Evolutionary conservation across 441 rosid species (phyloP), one percentile per base, ranked within the genome.

Genomic region (Eugenia klotzschiana): DNA sequence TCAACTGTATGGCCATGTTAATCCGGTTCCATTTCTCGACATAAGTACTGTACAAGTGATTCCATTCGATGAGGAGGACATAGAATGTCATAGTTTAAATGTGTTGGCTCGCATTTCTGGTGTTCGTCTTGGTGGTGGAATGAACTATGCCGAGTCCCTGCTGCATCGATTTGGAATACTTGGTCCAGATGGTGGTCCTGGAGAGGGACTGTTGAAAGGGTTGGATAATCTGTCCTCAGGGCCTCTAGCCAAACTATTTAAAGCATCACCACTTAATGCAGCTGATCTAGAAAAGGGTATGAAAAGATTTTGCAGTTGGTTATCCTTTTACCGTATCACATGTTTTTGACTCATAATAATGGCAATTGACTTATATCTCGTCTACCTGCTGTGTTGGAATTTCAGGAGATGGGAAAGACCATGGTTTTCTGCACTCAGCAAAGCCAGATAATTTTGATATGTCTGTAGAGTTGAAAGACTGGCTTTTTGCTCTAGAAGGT

Each of bases 401-500:
- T 86, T 85, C 86, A 41, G 94, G 87, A 84, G 88, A 87, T 80
- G 88, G 84, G 57, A 91, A 88, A 81, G 93, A 89, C 43, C 90
- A 85, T 88, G 90, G 86, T 79, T 81, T 92, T 83, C 81, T 91
- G 85, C 94, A 89, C 77, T 87, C 96, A 84, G 93, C 92, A 81
- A 90, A 89, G 83, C 98, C 98, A 25, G 97, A 94, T 91, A 95
- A 95, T 83, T 94, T 94, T 84, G 98, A 95, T 87, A 92, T 94
- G 79, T 89, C 91, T 54, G 55, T 95, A 80, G 98, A 94, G 87
- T 90, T 97, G 84, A 93, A 88, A 87, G 94, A 97, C 88, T 97
- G 98, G 99, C 87, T 97, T 85, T 97, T 97, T 94, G 96, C 99
- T 84, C 93, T 97, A 83, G 98, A 95, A 90, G 97, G 98, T 81